A percentile compares a stretch with the other conserved stretches of the same genome.
These are phyloP conservation scores for Suillus discolor DNA, from an alignment of 768 basidiomycete genomes.

Conservation along the genomic window DNA sequence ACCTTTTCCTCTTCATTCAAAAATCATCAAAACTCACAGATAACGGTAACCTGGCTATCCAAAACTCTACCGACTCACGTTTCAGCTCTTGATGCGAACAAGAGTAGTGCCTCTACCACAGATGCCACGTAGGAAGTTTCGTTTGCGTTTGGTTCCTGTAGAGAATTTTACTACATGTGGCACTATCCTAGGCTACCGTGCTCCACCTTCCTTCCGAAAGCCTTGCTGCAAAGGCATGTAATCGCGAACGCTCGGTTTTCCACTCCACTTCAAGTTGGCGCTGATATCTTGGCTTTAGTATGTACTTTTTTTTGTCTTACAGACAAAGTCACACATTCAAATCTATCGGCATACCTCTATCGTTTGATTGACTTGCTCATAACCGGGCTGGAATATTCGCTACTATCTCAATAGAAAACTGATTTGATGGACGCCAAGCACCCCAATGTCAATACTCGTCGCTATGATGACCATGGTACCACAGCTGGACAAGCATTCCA, in stretches of 20 bases:
- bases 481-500: neutral
- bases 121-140: slow-evolving; percentile 7
- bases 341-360: neutral
- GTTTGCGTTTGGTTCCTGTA: slow-evolving; percentile 8
- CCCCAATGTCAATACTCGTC: neutral
- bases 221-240: slow-evolving; percentile 1
- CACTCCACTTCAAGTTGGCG: neutral
- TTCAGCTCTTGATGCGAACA: neutral
- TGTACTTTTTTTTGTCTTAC: neutral
- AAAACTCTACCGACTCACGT: neutral
- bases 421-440: neutral
- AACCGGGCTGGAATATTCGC: neutral
- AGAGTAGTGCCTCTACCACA: slow-evolving; percentile 6
- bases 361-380: neutral
- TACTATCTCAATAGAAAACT: neutral
- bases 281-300: neutral
- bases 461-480: neutral
- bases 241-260: neutral
- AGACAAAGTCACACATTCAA: neutral
- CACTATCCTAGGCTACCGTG: neutral
- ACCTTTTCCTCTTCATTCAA: slow-evolving; percentile 1
- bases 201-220: neutral
- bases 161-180: slow-evolving; percentile 6
- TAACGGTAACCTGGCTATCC: neutral
- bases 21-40: neutral